Base-by-base conservation (phyloP, 2,329 filamentous ascomycete species). In the Rachicladosporium sp. region DNA sequence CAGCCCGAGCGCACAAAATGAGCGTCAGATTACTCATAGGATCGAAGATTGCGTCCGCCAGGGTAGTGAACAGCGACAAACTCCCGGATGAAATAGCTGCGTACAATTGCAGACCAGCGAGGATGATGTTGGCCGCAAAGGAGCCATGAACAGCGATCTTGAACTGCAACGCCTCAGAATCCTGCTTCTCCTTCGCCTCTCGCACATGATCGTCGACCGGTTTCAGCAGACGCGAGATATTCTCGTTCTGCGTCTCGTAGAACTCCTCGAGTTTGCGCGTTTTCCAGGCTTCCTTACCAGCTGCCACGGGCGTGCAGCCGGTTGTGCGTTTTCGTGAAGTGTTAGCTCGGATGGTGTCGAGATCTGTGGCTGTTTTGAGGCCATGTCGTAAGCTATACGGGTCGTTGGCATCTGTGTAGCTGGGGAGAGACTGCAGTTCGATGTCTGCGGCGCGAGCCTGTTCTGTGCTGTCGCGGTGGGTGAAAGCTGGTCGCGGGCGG, bases 31-130 rank as follows among this genome's bases (percentile, higher is more conserved):
- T 95, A 54, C 82, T 89, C 54, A 93, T 58, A 6, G 87, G 91
- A 57, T 96, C 91, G 64, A 96, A 96, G 48, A 96, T 71, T 37
- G 88, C 79, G 62, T 98, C 91, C 10, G 88, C 89, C 83, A 93
- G 93, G 46, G 89, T 98, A 10, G 91, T 95, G 66, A 96, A 95
- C 35, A 98, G 77, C 4, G 89, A 94, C 29, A 96, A 73, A n/a
- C 87, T 95, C 35, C 82, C 78, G 0, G 88, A 94, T 0, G 82
- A 76, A 34, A 85, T 74, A 45, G 91, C 91, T 33, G 81, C 91
- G 58, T 93, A 98, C 30, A 95, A 67, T 62, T 98, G 91, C 11
- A 98, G 70, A 19, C 11, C 36, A 38, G 12, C 31, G 30, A 34
- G 33, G 23, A 36, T 6, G n/a, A 37, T 3, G 35, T 36, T 12